A percentile compares a stretch with the other conserved stretches of the same genome.
Evolutionary conservation across 257 asterid genomes (phyloP).

Genomic region (Nicotiana knightiana): DNA sequence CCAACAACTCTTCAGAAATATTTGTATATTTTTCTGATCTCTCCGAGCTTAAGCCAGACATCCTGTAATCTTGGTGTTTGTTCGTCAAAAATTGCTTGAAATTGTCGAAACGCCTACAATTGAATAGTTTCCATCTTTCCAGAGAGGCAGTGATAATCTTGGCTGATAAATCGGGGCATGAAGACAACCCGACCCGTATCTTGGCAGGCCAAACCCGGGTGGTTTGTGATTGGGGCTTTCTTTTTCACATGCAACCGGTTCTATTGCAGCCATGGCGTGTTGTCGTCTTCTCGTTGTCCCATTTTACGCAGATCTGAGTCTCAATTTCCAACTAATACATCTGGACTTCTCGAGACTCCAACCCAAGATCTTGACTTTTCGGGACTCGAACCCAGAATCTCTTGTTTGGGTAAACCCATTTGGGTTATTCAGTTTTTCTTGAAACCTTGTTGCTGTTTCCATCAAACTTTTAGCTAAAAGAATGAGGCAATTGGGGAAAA

Average conservation of each 20-base stretch:
- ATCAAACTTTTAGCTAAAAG: neutral
- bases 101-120: no score
- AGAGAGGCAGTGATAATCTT: neutral
- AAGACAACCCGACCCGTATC: neutral
- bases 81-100: no score
- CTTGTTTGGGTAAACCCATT: neutral
- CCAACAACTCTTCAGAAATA: neutral
- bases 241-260: neutral
- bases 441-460: neutral
- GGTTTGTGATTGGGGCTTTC: neutral
- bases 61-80: neutral
- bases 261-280: constrained; percentile 16
- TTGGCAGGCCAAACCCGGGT: neutral
- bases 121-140: neutral
- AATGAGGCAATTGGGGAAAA: neutral
- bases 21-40: neutral
- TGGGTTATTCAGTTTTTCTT: neutral
- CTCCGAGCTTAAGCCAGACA: neutral
- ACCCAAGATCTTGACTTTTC: no score
- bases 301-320: constrained; percentile 1
- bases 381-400: neutral
- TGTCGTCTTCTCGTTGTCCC: neutral
- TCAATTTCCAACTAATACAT: neutral
- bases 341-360: neutral
- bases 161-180: neutral